Evolutionary conservation across 129 eudicot species (phyloP), one percentile per base, ranked within the genome.

Genomic region (Escallonia herrerae): DNA sequence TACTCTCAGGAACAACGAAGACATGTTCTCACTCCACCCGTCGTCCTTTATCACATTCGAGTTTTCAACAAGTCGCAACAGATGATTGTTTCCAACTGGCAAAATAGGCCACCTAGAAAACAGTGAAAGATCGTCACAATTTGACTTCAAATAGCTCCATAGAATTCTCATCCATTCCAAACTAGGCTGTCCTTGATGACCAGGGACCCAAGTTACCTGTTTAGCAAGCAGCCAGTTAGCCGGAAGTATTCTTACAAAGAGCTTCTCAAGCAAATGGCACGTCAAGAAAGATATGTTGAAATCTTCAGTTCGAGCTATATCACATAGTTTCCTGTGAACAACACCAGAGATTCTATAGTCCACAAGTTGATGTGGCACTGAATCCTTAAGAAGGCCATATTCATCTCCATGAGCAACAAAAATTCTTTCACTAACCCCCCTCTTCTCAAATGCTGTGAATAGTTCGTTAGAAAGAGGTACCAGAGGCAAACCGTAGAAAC

Each of bases 11-110:
- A 94, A 77, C 80, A 94, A 67, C 2, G 90, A 76, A 9, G 88
- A 83, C 81, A 94, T 79, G 82, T 94, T 94, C 76, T 94, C 99
- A 80, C 96, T 94, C 99, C 97, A 94, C 33, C 99, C 99, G 55
- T 86, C 93, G 65, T 94, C 90, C 81, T 81, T 82, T 65, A 94
- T 84, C 63, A 94, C 87, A 74, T 80, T 71, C 11, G 99, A 94
- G 68, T 86, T 89, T 73, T 83, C 81, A 56, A 84, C 86, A 66
- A 94, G 91, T 70, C 79, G 95, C 82, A 86, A 46, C 43, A 94
- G 90, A 81, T 70, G 59, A 78, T 74, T 69, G 53, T 74, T 74
- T 82, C 87, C 96, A 52, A 94, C 99, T 1, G 99, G 97, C 65
- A 94, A 84, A 51, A 89, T 89, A 49, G 99, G 96, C 99, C 99